These are phyloP conservation scores for Eutrema salsugineum DNA, from an alignment of 441 rosid genomes.

Conservation along the genomic window DNA sequence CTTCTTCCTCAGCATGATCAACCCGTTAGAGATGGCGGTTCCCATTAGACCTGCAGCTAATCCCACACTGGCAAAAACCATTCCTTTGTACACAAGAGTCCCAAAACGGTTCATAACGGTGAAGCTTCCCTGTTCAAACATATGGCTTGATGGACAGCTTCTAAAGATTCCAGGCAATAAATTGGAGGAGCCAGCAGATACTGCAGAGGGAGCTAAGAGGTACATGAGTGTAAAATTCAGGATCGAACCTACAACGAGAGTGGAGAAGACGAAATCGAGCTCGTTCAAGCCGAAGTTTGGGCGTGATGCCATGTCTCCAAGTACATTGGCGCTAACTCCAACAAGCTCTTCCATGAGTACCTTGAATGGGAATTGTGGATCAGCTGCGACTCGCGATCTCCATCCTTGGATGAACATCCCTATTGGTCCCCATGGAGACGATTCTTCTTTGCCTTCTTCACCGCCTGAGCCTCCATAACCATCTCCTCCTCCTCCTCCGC, in stretches of 20 bases:
- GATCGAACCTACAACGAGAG: constrained; percentile 83
- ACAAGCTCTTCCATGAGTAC: constrained; percentile 93
- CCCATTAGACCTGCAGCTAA: constrained; percentile 96
- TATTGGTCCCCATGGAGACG: constrained; percentile 40
- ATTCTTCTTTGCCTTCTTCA: constrained; percentile 21
- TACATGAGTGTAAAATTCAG: constrained; percentile 94
- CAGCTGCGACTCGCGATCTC: constrained; percentile 90
- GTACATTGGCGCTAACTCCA: constrained; percentile 78
- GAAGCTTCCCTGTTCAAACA: constrained; percentile 68
- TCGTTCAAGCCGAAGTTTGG: constrained; percentile 95
- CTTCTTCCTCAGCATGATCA: constrained; percentile 84
- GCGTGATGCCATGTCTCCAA: constrained; percentile 97
- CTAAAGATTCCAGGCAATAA: constrained; percentile 48
- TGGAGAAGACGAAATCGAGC: constrained; percentile 92
- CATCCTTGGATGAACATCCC: constrained; percentile 66
- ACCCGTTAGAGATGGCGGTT: constrained; percentile 78
- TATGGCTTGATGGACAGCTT: constrained; percentile 71
- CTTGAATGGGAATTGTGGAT: constrained; percentile 92
- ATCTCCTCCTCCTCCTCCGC: constrained; percentile 25
- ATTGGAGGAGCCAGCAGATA: constrained; percentile 27
- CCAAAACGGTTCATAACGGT: constrained; percentile 42
- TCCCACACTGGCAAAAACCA: constrained; percentile 36
- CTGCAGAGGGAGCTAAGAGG: constrained; percentile 67
- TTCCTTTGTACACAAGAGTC: constrained; percentile 37
- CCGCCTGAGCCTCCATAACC: constrained; percentile 37